These are phyloP conservation scores for Ceratocystis eucalypticola DNA, from an alignment of 2,329 filamentous ascomycete species.

Conservation along the genomic window DNA sequence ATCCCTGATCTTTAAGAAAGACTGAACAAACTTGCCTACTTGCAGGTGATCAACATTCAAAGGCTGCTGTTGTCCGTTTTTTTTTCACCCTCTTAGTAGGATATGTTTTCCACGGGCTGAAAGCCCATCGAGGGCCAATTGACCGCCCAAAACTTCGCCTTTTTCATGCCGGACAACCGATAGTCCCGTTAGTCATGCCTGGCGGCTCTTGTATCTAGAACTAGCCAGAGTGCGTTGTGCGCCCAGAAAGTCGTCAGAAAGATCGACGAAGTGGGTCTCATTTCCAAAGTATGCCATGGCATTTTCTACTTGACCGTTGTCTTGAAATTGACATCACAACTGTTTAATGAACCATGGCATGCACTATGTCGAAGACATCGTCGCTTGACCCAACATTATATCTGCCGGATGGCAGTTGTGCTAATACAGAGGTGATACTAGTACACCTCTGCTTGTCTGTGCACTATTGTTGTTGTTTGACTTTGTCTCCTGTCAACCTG, in stretches of 20 bases:
- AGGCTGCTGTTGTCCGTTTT: neutral
- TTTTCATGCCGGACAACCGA: neutral
- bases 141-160: neutral
- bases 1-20: neutral
- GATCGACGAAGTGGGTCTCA: conserved; percentile 1
- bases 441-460: neutral
- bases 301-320: neutral
- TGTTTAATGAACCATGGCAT: neutral
- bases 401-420: neutral
- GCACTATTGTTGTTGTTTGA: neutral
- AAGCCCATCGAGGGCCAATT: neutral
- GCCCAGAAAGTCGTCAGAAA: neutral
- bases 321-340: neutral
- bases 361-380: no score
- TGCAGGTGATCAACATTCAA: neutral
- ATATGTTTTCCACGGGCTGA: neutral
- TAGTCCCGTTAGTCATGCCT: neutral
- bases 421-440: neutral
- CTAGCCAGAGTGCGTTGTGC: neutral
- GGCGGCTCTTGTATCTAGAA: neutral
- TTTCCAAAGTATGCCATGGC: neutral
- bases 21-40: neutral
- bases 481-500: neutral
- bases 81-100: neutral
- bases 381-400: neutral